Conservation (phyloP, 1,139 yeast species). For the Nematodospora anomalae region DNA sequence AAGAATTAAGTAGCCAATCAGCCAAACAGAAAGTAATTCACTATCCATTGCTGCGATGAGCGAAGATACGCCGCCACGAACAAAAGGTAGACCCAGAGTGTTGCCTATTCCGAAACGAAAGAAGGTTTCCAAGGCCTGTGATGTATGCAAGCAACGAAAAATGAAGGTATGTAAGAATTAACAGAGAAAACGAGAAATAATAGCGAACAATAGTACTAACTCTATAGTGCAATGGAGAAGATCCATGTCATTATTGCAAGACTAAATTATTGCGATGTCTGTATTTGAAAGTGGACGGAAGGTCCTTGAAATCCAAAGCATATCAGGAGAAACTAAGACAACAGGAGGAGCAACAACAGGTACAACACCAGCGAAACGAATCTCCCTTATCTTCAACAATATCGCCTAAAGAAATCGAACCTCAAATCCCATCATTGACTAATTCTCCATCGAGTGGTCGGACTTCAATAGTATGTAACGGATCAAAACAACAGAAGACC, state of each 20-base stretch:
- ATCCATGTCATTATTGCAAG: slow-evolving; percentile 28
- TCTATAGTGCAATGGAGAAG: slow-evolving; percentile 24
- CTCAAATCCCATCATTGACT: slow-evolving; percentile 10
- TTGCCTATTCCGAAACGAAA: slow-evolving; percentile 19
- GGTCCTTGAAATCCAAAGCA: slow-evolving; percentile 23
- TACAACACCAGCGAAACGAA: slow-evolving; percentile 1
- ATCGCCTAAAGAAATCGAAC: slow-evolving; percentile 5
- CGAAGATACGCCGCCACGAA: slow-evolving; percentile 6
- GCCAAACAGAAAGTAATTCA: no score
- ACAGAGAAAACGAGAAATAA: neutral
- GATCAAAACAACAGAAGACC: neutral
- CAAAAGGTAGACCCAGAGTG: slow-evolving; percentile 16
- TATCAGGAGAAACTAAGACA: slow-evolving; percentile 9
- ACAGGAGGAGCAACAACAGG: slow-evolving; percentile 13
- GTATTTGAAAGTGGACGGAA: slow-evolving; percentile 26
- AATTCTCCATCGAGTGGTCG: slow-evolving; percentile 5
- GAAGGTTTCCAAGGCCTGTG: slow-evolving; percentile 42
- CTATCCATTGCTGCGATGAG: no score
- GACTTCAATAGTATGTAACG: neutral
- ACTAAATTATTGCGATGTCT: slow-evolving; percentile 25
- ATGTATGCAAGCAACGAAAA: slow-evolving; percentile 37
- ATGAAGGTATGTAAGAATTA: slow-evolving; percentile 23
- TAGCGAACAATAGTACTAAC: no score
- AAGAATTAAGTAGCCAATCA: no score
- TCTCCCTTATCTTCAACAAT: slow-evolving; percentile 7